Base-by-base conservation (phyloP, 2,329 filamentous ascomycete genomes). In the Ophiocordyceps sinensis region DNA sequence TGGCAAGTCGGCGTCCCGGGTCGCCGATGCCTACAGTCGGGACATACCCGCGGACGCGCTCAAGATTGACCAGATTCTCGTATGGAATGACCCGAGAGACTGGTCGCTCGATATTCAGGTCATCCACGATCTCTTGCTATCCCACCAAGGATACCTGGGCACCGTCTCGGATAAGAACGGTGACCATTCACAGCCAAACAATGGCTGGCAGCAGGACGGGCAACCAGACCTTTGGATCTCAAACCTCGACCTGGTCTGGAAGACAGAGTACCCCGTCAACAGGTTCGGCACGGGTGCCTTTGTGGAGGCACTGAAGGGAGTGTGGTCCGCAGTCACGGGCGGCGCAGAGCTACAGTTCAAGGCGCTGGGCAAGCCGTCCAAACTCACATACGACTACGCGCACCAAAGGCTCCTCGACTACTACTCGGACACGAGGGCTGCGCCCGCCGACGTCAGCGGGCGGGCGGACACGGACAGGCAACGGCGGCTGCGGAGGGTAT, bases 81-180 rank as follows among this genome's bases (percentile, higher is more conserved):
- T 95, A 7, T 95, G 89, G 71, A 94, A 94, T 58, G 91, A 96
- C 60, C 88, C 91, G 4, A 77, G 91, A 42, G 91, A 98, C 65
- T 98, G 91, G 91, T 87, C 84, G 1, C 71, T 95, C 10, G 89
- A 96, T 59, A 77, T 78, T 3, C 84, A 94, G 56, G 66, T 96
- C 51, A 82, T 96, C 43, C 55, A 82, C 41, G 91, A 98, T 59
- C 65, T 94, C 11, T 66, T 96, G 7, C 70, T 94, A 34, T 94
- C 88, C 0, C 68, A 75, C 15, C 53, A 71, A n/a, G 91, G 91
- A 15, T 75, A 85, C 43, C 57, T 94, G 4, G 91, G 89, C 23
- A 95, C 89, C 0, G 69, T 84, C 35, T 89, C 84, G 0, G 48
- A 68, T 11, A 78, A 75, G 54, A 94, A 94, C 57, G 80, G 79